A percentile compares a stretch with the other conserved stretches of the same genome.
phyloP scores from a whole-genome alignment of 192 early-diverging fungal genomes.

The Phlyctochytrium bullatum region DNA sequence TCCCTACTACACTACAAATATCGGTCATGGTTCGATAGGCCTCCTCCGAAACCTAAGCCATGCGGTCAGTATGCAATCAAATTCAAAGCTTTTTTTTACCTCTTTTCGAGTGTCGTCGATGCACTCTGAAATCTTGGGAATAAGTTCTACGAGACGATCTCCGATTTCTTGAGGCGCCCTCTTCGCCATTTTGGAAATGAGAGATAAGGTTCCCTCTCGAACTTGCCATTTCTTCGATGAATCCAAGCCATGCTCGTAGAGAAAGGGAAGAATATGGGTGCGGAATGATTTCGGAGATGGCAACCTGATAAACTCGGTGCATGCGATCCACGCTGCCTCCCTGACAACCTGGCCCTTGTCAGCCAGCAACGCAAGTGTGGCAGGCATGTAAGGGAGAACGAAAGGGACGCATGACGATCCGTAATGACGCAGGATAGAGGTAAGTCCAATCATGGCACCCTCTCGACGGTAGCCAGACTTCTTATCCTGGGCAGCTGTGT shows the following conservation, averaged over 20 bases:
- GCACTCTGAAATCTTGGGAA: conserved; percentile 67
- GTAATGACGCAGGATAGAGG: conserved; percentile 17
- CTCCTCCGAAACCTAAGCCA: conserved; percentile 18
- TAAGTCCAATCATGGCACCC: conserved; percentile 41
- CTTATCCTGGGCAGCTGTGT: conserved; percentile 40
- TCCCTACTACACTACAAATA: conserved; percentile 68
- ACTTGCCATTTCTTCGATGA: conserved; percentile 48
- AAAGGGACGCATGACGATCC: conserved; percentile 15
- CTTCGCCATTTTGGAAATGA: conserved; percentile 30
- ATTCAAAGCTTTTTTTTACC: conserved; percentile 34
- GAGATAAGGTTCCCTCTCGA: conserved; percentile 38
- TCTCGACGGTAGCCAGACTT: conserved; percentile 48
- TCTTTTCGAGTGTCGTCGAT: conserved; percentile 78
- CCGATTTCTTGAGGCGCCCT: conserved; percentile 44
- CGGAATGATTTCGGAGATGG: conserved; percentile 12
- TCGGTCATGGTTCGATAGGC: conserved; percentile 52
- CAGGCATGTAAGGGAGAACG: conserved; percentile 5
- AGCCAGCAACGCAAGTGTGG: conserved; percentile 35
- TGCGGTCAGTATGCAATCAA: neutral
- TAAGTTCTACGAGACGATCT: conserved; percentile 53
- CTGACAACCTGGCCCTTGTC: conserved; percentile 50
- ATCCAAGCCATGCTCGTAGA: conserved; percentile 22
- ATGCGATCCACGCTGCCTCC: conserved; percentile 36
- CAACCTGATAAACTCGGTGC: conserved; percentile 9
- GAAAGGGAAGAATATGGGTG: conserved; percentile 19